Conservation (phyloP, 2,329 filamentous ascomycete genomes). For the Chaetomium sp. region DNA sequence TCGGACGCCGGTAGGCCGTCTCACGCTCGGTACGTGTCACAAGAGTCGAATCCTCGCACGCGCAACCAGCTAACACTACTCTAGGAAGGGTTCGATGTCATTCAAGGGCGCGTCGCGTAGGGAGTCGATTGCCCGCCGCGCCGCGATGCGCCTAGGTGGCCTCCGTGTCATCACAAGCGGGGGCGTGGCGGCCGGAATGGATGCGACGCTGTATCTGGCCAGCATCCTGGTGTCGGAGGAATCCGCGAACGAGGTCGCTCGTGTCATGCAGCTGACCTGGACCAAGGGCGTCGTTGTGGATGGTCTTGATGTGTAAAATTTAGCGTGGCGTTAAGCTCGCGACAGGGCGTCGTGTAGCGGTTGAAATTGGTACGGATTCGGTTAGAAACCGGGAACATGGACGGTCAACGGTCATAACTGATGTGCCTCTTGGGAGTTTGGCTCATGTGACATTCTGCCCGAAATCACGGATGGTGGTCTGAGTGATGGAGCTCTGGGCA, state of each 20-base stretch:
- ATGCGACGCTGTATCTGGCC: slow-evolving; percentile 83
- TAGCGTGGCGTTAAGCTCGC: slow-evolving; percentile 20
- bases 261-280: slow-evolving; percentile 80
- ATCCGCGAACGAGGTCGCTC: slow-evolving; percentile 72
- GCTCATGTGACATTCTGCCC: background rate
- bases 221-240: slow-evolving; percentile 79
- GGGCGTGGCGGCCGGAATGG: slow-evolving; percentile 76
- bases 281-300: slow-evolving; percentile 83
- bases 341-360: slow-evolving; percentile 14
- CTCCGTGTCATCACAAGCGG: slow-evolving; percentile 77
- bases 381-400: slow-evolving; percentile 3
- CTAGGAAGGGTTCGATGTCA: slow-evolving; percentile 80
- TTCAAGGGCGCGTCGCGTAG: slow-evolving; percentile 73
- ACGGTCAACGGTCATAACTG: background rate
- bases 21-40: slow-evolving; percentile 56
- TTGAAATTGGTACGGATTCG: background rate
- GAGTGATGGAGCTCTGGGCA: background rate
- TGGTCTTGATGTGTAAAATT: slow-evolving; percentile 73
- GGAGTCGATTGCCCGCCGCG: slow-evolving; percentile 78
- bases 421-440: background rate
- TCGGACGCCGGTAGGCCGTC: slow-evolving; percentile 65
- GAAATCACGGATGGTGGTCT: background rate
- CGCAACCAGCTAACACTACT: slow-evolving; percentile 18
- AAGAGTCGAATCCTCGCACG: background rate
- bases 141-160: slow-evolving; percentile 70